Evolutionary conservation across 345 rosid species (phyloP).

Genomic region (Eucalyptus curtisii): DNA sequence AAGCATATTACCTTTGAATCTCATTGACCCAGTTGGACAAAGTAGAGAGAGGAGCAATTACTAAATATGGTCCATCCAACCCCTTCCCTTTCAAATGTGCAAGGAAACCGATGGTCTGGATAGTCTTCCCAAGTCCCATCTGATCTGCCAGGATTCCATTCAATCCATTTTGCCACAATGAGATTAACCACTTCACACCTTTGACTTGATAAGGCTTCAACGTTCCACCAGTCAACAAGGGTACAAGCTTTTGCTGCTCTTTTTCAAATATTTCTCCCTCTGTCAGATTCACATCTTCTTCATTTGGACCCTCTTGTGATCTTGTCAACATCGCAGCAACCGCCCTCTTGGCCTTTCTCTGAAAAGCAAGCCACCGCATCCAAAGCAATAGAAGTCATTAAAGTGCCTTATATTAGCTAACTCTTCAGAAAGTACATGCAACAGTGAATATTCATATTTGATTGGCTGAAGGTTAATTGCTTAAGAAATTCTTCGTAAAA

Average conservation of each 20-base stretch:
- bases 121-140: constrained; percentile 99
- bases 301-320: constrained; percentile 33
- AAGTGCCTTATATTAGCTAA: not conserved
- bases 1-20: constrained; percentile 41
- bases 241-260: constrained; percentile 79
- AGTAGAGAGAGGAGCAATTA: constrained; percentile 97
- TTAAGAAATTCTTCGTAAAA: not conserved
- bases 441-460: not conserved
- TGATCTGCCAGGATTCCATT: constrained; percentile 99
- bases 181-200: constrained; percentile 97
- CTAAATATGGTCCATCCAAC: constrained; percentile 79
- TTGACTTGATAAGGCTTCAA: constrained; percentile 84
- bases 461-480: not conserved
- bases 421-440: not conserved
- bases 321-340: constrained; percentile 93
- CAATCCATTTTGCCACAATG: constrained; percentile 92
- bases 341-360: constrained; percentile 83
- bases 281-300: constrained; percentile 35
- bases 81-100: constrained; percentile 84
- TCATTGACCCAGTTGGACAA: constrained; percentile 93
- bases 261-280: constrained; percentile 67
- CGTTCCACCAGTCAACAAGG: constrained; percentile 80
- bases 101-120: constrained; percentile 88
- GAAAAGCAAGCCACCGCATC: not conserved
- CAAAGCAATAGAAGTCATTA: not conserved